These are phyloP conservation scores for Saccharum spontaneum DNA, from an alignment of 176 grass and related monocot species.

Conservation along the genomic window DNA sequence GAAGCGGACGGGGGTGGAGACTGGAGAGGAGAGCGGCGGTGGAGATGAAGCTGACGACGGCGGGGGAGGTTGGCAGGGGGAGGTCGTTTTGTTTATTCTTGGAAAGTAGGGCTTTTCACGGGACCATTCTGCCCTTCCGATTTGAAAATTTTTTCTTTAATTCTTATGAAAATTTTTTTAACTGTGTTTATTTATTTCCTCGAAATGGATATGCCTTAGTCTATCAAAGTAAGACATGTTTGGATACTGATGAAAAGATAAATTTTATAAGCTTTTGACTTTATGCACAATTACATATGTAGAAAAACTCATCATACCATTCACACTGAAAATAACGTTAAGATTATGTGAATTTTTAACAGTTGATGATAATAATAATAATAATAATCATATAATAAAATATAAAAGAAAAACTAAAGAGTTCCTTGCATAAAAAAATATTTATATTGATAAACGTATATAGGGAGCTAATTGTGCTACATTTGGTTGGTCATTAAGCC, in stretches of 20 bases:
- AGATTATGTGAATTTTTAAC: neutral
- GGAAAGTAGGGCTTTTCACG: slow-evolving; percentile 3
- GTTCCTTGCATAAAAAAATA: neutral
- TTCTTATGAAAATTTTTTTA: too few species aligned
- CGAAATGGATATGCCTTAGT: neutral
- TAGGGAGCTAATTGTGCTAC: too few species aligned
- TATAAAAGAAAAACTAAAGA: too few species aligned
- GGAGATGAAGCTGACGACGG: slow-evolving; percentile 15
- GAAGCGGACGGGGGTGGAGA: neutral
- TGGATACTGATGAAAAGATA: too few species aligned
- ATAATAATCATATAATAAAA: neutral
- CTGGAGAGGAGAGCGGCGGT: neutral
- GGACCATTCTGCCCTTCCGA: neutral
- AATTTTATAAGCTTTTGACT: too few species aligned
- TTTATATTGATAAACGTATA: too few species aligned
- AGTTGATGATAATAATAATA: too few species aligned
- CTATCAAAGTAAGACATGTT: neutral
- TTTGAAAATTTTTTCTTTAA: neutral
- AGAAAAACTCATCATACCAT: neutral
- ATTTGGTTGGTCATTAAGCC: neutral
- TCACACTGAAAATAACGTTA: neutral
- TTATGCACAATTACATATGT: neutral
- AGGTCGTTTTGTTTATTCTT: slow-evolving; percentile 7
- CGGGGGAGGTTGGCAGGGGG: neutral
- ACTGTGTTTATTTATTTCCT: too few species aligned